Evolutionary conservation across 2,329 filamentous ascomycete genomes (phyloP).

Genomic region (Colletotrichum higginsianum): DNA sequence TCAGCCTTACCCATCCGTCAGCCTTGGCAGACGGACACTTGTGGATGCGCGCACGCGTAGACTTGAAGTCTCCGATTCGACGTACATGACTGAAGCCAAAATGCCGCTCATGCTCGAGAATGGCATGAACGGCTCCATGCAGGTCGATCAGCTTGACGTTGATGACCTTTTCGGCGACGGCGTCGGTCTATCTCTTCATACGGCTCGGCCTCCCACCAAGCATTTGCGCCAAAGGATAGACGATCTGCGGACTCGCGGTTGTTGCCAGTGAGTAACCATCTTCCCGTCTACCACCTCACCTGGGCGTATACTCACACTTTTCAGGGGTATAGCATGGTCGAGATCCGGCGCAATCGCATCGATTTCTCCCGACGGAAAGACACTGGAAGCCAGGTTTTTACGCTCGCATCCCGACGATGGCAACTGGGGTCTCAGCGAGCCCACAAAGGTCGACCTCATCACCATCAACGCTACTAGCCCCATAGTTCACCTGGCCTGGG

Average conservation of each 20-base stretch:
- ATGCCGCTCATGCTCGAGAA: slow-evolving; percentile 71
- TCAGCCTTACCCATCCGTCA: slow-evolving; percentile 14
- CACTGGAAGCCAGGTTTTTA: slow-evolving; percentile 81
- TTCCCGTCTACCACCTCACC: slow-evolving; percentile 43
- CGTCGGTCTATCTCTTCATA: slow-evolving; percentile 69
- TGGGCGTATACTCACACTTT: slow-evolving; percentile 21
- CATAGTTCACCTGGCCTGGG: slow-evolving; percentile 88
- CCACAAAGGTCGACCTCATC: slow-evolving; percentile 75
- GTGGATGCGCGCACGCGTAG: slow-evolving; percentile 9
- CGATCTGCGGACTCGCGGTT: slow-evolving; percentile 81
- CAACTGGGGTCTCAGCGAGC: slow-evolving; percentile 82
- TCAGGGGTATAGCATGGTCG: slow-evolving; percentile 88
- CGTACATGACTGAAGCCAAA: slow-evolving; percentile 52
- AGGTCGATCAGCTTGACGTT: slow-evolving; percentile 71
- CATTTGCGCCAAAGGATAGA: slow-evolving; percentile 81
- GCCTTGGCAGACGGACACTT: slow-evolving; percentile 10
- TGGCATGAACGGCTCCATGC: slow-evolving; percentile 60
- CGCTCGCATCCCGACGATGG: slow-evolving; percentile 78
- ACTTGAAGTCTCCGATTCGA: not conserved
- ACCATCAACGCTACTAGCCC: slow-evolving; percentile 74
- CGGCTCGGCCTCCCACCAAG: slow-evolving; percentile 70
- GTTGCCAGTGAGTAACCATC: slow-evolving; percentile 78
- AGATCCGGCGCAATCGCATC: slow-evolving; percentile 88
- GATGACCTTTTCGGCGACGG: slow-evolving; percentile 85
- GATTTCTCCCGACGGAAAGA: slow-evolving; percentile 79